Percentiles rank a stretch among this genome's conserved stretches.
Evolutionary conservation across 331 rosid genomes (phyloP).

Genomic region (Malus hybrid): DNA sequence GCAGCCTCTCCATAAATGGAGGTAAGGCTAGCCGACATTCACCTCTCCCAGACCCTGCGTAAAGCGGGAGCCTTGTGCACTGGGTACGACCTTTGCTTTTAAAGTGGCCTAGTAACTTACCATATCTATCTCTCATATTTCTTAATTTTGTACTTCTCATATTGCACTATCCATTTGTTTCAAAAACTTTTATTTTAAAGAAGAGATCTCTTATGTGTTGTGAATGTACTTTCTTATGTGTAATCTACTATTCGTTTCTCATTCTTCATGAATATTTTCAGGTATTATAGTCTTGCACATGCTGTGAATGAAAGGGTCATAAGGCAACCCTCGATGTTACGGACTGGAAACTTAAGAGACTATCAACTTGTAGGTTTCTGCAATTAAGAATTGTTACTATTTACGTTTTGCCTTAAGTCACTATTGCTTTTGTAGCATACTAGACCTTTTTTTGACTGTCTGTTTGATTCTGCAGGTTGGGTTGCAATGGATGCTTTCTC

Average conservation of each 20-base stretch:
- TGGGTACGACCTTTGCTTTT: too few species aligned
- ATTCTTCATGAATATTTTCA: constrained; percentile 26
- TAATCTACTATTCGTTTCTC: constrained; percentile 4
- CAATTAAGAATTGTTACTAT: constrained; percentile 11
- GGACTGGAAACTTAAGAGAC: constrained; percentile 96
- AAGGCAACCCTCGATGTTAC: constrained; percentile 87
- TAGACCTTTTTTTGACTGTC: background rate
- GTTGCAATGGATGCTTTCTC: constrained; percentile 99
- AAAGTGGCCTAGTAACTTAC: background rate
- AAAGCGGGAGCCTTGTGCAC: too few species aligned
- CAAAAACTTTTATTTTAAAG: background rate
- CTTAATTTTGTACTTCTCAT: background rate
- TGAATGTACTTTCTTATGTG: background rate
- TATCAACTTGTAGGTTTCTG: constrained; percentile 92
- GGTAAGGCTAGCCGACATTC: too few species aligned
- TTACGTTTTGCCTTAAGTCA: background rate
- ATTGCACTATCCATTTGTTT: background rate
- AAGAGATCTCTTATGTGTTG: background rate
- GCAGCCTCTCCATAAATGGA: too few species aligned
- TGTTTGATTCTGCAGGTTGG: constrained; percentile 64
- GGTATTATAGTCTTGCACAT: constrained; percentile 98
- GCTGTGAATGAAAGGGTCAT: constrained; percentile 84
- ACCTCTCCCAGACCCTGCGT: too few species aligned
- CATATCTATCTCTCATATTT: background rate
- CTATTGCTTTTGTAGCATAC: constrained; percentile 2